These are phyloP conservation scores for Dioszegia aurantiaca DNA, from an alignment of 768 basidiomycete species.

Conservation along the genomic window DNA sequence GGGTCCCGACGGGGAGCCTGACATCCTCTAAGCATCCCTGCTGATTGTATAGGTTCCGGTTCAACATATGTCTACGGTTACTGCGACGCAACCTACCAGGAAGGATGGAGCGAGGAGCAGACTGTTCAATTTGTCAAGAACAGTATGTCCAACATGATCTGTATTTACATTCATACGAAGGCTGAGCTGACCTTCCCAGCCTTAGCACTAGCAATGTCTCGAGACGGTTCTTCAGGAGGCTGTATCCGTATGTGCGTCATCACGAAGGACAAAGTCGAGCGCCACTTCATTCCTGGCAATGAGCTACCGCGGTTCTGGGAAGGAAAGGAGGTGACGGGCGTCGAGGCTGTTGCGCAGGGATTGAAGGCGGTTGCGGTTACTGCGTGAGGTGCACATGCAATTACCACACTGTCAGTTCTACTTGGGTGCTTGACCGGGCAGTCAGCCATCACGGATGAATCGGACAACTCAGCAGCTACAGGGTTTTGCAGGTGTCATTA, in stretches of 20 bases:
- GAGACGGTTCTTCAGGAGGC: constrained; percentile 97
- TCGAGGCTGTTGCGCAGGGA: constrained; percentile 17
- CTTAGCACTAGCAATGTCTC: constrained; percentile 88
- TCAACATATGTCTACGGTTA: constrained; percentile 98
- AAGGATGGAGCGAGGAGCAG: constrained; percentile 84
- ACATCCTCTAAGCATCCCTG: not conserved
- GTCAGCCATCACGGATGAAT: no score
- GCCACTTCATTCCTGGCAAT: constrained; percentile 87
- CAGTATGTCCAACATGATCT: constrained; percentile 66
- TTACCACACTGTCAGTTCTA: no score
- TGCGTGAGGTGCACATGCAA: not conserved
- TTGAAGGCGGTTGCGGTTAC: not conserved
- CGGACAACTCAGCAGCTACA: no score
- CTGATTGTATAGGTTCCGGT: constrained; percentile 68
- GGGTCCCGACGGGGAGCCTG: not conserved
- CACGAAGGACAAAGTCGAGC: constrained; percentile 84
- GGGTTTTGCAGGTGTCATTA: no score
- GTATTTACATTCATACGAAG: no score
- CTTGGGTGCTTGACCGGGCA: no score
- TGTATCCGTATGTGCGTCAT: constrained; percentile 97
- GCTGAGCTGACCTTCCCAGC: constrained; percentile 57
- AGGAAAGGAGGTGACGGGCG: constrained; percentile 43
- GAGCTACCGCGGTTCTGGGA: constrained; percentile 63
- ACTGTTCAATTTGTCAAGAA: constrained; percentile 93
- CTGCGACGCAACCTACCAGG: constrained; percentile 95